Base-by-base conservation (phyloP, 2,329 filamentous ascomycete species). In the Verticillium nubilum region DNA sequence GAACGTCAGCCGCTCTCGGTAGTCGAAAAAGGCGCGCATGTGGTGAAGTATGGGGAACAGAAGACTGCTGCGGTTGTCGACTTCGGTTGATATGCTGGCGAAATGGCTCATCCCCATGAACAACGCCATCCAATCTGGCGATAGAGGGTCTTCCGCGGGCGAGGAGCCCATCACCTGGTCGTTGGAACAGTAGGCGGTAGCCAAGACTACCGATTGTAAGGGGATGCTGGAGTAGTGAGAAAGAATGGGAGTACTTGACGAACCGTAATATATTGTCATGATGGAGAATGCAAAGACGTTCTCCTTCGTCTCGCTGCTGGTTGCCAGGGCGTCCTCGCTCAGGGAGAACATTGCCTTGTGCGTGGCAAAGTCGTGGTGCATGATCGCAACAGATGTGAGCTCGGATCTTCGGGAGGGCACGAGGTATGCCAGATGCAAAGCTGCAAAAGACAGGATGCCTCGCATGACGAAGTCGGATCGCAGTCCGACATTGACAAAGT, bases 381-480 rank as follows among this genome's bases (percentile, higher is more conserved):
- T 47, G n/a, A 47, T 47, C 5, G 37, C 37, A 17, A 47, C 37
- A 2, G 37, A 47, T 25, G 37, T 23, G 15, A 56, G 54, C 2
- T 56, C 54, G 5, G 54, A 37, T n/a, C 35, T 59, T 19, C 63
- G 59, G 2, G 71, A 64, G 4, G 63, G 64, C 5, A 35, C 57
- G 4, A 63, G 42, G 42, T 73, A 70, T 1, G 79, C 76, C 3
- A 83, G 69, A 61, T 84, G 81, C 2, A 82, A 67, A 0, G 80
- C 79, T 2, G 80, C 75, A 7, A 83, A 64, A 6, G 80, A 77
- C 9, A 85, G 70, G 13, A 83, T 72, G 15, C 73, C 73, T 13
- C 77, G 76, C 68, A 84, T 77, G 10, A 83, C 75, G 61, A 78
- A 82, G 17, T 75, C 76, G 59, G 74, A 75, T 1, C 69, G 62